A percentile compares a stretch with the other conserved stretches of the same genome.
phyloP scores from a whole-genome alignment of 1,284 basidiomycete genomes.

The Volvariella surrecta region DNA sequence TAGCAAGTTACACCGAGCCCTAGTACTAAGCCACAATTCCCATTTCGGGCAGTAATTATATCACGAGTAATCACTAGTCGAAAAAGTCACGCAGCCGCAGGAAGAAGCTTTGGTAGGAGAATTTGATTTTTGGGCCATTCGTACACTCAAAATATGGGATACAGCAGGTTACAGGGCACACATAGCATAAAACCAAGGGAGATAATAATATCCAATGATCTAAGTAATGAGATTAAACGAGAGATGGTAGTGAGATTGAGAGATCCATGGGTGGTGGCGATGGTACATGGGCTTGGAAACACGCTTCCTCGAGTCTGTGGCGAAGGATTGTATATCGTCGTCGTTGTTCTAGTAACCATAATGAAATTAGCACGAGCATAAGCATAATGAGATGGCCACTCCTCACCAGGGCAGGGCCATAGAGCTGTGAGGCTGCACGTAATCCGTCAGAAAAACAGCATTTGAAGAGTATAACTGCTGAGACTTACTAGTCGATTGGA shows the following conservation, averaged over 20 bases:
- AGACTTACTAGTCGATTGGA: conserved; percentile 48
- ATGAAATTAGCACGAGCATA: not conserved
- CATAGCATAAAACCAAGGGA: too few relatives aligned
- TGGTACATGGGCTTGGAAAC: conserved; percentile 36
- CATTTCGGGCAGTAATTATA: not conserved
- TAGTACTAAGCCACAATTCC: not conserved
- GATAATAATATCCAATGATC: too few relatives aligned
- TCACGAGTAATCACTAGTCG: too few relatives aligned
- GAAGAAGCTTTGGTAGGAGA: too few relatives aligned
- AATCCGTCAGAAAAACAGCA: conserved; percentile 5
- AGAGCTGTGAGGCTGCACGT: conserved; percentile 37
- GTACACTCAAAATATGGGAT: too few relatives aligned
- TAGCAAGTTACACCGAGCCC: conserved; percentile 7
- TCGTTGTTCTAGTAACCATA: conserved; percentile 43
- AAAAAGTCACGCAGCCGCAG: too few relatives aligned
- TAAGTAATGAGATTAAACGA: too few relatives aligned
- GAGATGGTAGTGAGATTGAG: conserved; percentile 14
- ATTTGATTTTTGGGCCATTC: too few relatives aligned
- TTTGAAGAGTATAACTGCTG: not conserved
- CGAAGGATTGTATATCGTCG: conserved; percentile 38
- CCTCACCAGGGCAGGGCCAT: conserved; percentile 60
- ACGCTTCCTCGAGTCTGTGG: conserved; percentile 38
- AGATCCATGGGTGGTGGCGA: conserved; percentile 25
- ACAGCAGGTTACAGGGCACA: too few relatives aligned
- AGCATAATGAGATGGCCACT: too few relatives aligned